Evolutionary conservation across 2,329 filamentous ascomycete species (phyloP).

Genomic region (Paecilomyces niveus): DNA sequence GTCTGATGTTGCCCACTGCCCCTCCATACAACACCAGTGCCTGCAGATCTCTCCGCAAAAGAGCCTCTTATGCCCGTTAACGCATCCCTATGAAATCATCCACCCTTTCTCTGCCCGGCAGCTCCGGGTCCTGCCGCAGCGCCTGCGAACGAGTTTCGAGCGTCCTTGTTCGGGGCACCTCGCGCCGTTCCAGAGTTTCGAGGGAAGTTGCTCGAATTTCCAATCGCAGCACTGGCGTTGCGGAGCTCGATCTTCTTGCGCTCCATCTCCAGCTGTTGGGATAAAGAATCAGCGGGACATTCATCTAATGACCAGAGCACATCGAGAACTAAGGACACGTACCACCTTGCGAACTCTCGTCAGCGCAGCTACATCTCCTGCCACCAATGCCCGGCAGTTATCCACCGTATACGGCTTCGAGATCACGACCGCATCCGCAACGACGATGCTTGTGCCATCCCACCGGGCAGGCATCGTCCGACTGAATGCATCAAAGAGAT

Average conservation of each 20-base stretch:
- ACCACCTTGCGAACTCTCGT: conserved; percentile 43
- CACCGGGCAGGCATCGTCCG: conserved; percentile 56
- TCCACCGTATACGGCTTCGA: conserved; percentile 51
- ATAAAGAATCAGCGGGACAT: conserved; percentile 2
- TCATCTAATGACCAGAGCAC: not conserved
- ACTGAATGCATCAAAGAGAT: conserved; percentile 55
- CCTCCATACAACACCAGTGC: not conserved
- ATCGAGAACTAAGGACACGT: conserved; percentile 16
- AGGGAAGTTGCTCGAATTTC: conserved; percentile 21
- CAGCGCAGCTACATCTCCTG: conserved; percentile 35
- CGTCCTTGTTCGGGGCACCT: conserved; percentile 8
- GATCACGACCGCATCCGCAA: conserved; percentile 55
- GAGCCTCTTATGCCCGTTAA: too few relatives aligned
- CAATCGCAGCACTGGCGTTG: conserved; percentile 32
- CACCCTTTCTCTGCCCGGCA: conserved; percentile 23
- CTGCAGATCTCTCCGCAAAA: too few relatives aligned
- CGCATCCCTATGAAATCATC: conserved; percentile 9
- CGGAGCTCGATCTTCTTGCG: conserved; percentile 41
- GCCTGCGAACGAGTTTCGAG: conserved; percentile 7
- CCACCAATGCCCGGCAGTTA: conserved; percentile 41
- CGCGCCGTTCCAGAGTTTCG: conserved; percentile 2
- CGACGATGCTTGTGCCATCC: conserved; percentile 53
- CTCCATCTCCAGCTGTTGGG: conserved; percentile 39
- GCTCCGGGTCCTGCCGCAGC: conserved; percentile 16
- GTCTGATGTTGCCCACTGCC: not conserved